Evolutionary conservation across 2,329 filamentous ascomycete genomes (phyloP), one percentile per base, ranked within the genome.

Genomic region (Talaromyces sp.): DNA sequence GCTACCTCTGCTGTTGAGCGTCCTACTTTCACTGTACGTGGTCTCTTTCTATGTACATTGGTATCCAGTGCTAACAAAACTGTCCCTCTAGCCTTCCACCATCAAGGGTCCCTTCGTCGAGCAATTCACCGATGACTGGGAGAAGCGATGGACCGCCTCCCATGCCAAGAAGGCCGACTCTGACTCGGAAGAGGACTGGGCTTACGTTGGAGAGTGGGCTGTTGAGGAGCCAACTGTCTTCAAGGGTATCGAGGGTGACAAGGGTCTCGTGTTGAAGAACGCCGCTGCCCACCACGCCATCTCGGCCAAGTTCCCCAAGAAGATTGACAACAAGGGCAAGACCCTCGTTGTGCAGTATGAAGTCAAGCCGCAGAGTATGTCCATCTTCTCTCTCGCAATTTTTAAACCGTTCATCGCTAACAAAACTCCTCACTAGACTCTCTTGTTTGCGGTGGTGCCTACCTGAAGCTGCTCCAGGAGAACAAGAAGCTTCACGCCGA

Each of bases 261-360:
- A 95, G 83, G 94, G 93, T 78, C 87, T 99, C 69, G 93, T 99
- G 65, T 86, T 97, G 79, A 99, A 99, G 88, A 96, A 97, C 82
- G 85, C 90, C 66, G 94, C 94, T 67, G 94, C 94, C 70, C 94
- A 99, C 81, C 94, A 99, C 80, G 94, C 94, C 82, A 99, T 99
- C 78, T 99, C 94, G 55, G 91, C 94, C 81, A 97, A 97, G 80
- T 97, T 99, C 83, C 87, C 90, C 75, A 92, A 95, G 84, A 89
- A 90, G 80, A 90, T 99, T 73, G 89, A 97, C 80, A 94, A 95
- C 86, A 97, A 93, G 86, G 92, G 85, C 80, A 96, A 99, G 84
- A 90, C 91, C 62, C 85, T 99, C 56, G 94, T 99, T 68, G 91
- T 99, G 58, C 94, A 99, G 80, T 99, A 99, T 75, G 94, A 99